Conservation (phyloP, 768 basidiomycete species). For the Hygrophorus russula region DNA sequence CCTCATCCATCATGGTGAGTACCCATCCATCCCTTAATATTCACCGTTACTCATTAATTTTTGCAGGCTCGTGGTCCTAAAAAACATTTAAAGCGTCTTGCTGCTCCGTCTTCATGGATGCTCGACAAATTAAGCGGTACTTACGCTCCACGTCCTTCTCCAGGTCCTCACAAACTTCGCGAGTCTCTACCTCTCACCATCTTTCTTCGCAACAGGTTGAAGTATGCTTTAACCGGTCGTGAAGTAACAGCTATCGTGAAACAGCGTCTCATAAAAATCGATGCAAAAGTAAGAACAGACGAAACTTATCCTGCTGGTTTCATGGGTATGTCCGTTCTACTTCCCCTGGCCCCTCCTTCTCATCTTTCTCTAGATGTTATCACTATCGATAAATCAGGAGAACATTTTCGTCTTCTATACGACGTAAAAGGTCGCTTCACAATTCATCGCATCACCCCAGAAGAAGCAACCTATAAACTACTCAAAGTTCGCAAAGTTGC, state of each 20-base stretch:
- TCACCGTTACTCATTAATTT: background rate
- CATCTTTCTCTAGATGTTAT: conserved; percentile 64
- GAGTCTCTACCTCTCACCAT: conserved; percentile 96
- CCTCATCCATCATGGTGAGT: conserved; percentile 1
- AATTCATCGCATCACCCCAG: conserved; percentile 97
- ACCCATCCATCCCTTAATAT: conserved; percentile 4
- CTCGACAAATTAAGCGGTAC: conserved; percentile 96
- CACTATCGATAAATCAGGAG: conserved; percentile 95
- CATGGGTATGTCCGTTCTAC: conserved; percentile 80
- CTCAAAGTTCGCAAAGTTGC: conserved; percentile 89
- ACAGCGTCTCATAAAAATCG: conserved; percentile 97
- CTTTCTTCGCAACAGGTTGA: conserved; percentile 97
- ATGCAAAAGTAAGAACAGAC: conserved; percentile 97
- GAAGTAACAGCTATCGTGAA: conserved; percentile 94
- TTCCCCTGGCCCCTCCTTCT: background rate
- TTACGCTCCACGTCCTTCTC: conserved; percentile 91
- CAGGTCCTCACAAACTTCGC: conserved; percentile 98
- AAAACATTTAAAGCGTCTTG: conserved; percentile 97
- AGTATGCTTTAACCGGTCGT: conserved; percentile 95
- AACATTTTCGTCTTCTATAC: conserved; percentile 98
- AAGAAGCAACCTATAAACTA: conserved; percentile 96
- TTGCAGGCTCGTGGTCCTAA: conserved; percentile 90
- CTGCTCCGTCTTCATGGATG: conserved; percentile 99
- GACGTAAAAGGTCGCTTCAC: conserved; percentile 99
- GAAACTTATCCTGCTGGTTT: conserved; percentile 95